Base-by-base conservation (phyloP, 192 early-diverging fungal genomes). In the Allomyces macrogynus region DNA sequence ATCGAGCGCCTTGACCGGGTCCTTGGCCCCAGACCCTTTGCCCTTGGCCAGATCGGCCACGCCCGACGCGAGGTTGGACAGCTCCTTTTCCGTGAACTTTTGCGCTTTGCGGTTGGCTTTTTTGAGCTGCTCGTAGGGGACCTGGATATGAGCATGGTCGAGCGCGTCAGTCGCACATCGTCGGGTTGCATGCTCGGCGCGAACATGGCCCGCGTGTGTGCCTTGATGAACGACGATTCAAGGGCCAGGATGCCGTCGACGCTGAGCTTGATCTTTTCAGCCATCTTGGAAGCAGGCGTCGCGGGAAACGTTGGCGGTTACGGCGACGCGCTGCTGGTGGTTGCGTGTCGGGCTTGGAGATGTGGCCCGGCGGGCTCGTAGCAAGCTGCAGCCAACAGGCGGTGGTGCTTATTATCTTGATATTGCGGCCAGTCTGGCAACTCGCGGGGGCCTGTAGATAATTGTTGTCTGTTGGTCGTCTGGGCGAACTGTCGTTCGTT, bases 171-270 rank as follows among this genome's bases (percentile, higher is more conserved):
- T 14, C 14, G 14, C 14, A 62, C 24, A 44, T 5, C 12, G 18
- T 43, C 3, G n/a, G 26, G n/a, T 24, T 20, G 23, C 25, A 23
- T 11, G 42, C 32, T 32, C 54, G 42, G 57, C 11, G 14, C 10
- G 22, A 23, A 49, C 60, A 5, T 63, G 62, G 24, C 44, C 22
- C 14, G 10, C 24, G 61, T 10, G 63, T 67, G 60, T 76, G 88
- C 94, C 85, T 92, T 93, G 61, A 99, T 78, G 65, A 99, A 87
- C 1, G 93, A 85, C 72, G 94, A 88, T 75, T 99, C 96, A 32
- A 99, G 81, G 40, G 80, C 85, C 62, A 99, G 76, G 67, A 95
- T 78, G n/a, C 87, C 82, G 60, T 89, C 86, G 65, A 78, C 77
- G 62, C 83, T 85, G 66, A 86, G 71, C 69, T 80, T 84, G 70